phyloP scores from a whole-genome alignment of 805 yeast species.

The Ogataea trehaloabstinens region DNA sequence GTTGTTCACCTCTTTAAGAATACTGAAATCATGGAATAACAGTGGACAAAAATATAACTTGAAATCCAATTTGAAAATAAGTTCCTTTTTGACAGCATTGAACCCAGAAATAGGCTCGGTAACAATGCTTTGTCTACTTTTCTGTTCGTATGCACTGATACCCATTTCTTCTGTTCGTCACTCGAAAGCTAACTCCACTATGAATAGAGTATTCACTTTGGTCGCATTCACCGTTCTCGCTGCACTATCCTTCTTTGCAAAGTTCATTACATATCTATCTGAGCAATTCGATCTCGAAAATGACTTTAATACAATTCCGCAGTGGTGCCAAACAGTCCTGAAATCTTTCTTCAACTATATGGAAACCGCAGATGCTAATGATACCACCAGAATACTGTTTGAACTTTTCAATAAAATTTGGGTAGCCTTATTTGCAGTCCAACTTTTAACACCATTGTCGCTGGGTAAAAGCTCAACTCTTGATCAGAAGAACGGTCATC shows the following conservation, averaged over 20 bases:
- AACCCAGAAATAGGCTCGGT: conserved; percentile 22
- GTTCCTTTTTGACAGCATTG: conserved; percentile 37
- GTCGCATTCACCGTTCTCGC: neutral
- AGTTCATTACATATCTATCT: conserved; percentile 1
- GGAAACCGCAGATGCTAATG: conserved; percentile 28
- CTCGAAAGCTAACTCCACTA: neutral
- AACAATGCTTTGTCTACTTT: conserved; percentile 15
- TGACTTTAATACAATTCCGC: conserved; percentile 12
- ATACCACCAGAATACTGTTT: conserved; percentile 22
- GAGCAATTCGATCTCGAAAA: conserved; percentile 1
- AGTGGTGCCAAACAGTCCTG: conserved; percentile 22
- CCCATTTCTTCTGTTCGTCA: conserved; percentile 5
- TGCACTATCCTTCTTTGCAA: neutral
- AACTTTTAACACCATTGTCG: conserved; percentile 18
- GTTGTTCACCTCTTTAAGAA: conserved; percentile 43
- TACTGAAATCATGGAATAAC: conserved; percentile 80
- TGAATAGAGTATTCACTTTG: neutral
- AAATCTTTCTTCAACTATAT: conserved; percentile 33
- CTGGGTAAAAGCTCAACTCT: neutral
- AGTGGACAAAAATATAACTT: conserved; percentile 78
- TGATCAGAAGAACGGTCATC: conserved; percentile 16
- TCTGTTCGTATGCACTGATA: conserved; percentile 18
- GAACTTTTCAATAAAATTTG: conserved; percentile 23
- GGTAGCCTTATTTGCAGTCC: conserved; percentile 11
- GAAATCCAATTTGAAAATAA: conserved; percentile 48